Percentiles rank a stretch among this genome's conserved stretches.
phyloP scores from a whole-genome alignment of 2,329 filamentous ascomycete genomes.

The Xylaria sp. region DNA sequence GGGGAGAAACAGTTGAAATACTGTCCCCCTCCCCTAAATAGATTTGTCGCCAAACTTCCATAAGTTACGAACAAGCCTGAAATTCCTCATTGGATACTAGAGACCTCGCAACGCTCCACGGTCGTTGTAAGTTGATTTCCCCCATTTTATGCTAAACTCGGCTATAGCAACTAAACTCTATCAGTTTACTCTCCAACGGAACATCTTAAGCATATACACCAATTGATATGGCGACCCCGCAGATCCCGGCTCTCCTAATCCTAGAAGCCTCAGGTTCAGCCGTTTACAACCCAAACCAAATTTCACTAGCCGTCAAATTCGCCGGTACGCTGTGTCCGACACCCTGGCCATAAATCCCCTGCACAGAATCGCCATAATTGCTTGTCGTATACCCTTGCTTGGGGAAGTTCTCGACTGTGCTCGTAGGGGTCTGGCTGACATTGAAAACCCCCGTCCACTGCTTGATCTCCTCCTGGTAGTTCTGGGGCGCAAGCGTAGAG shows the following conservation, averaged over 20 bases:
- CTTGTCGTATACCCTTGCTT: slow-evolving; percentile 54
- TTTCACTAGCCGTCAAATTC: slow-evolving; percentile 50
- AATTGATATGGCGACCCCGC: neutral
- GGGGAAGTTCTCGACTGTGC: slow-evolving; percentile 50
- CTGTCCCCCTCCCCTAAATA: neutral
- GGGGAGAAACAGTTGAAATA: neutral
- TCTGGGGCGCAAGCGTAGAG: slow-evolving; percentile 61
- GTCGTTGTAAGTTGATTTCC: slow-evolving; percentile 16
- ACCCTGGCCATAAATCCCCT: slow-evolving; percentile 52
- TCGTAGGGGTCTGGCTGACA: slow-evolving; percentile 48
- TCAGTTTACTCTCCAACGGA: neutral
- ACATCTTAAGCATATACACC: slow-evolving; percentile 8
- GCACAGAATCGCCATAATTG: slow-evolving; percentile 53
- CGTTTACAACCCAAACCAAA: slow-evolving; percentile 48
- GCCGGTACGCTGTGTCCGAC: slow-evolving; percentile 51
- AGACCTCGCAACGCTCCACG: neutral
- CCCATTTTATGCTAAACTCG: neutral
- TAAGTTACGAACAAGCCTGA: neutral
- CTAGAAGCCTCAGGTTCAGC: neutral
- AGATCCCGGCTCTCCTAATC: neutral
- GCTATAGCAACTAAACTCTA: neutral
- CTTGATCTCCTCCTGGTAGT: slow-evolving; percentile 69
- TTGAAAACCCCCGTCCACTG: slow-evolving; percentile 65
- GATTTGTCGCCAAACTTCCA: neutral
- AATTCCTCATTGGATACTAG: neutral